Base-by-base conservation (phyloP, 108 stramenopile genomes). In the Skeletonema potamos region DNA sequence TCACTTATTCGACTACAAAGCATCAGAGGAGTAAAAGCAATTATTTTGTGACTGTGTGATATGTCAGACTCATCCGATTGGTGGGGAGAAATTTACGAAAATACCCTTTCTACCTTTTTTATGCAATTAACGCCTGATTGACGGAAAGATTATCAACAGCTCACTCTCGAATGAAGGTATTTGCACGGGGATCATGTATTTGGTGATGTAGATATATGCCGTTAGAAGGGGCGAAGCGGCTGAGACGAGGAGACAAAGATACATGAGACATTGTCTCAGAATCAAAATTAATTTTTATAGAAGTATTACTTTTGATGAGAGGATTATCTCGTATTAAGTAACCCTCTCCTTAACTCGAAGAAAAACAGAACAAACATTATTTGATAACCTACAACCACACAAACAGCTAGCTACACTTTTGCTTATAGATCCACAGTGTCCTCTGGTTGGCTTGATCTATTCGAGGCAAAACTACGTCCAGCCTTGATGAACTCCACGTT, bases 1-100 rank as follows among this genome's bases (percentile, higher is more conserved):
- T 37, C 97, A 95, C 72, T 62, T 99, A 29, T 92, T 91, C 74
- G 87, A 80, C 54, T 92, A 89, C 86, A 92, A 85, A 76, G 63
- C 84, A 58, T 72, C 77, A 13, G 59, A 79, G 22, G 77, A 72
- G 34, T 70, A 70, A 59, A 34, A 24, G 39, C 39, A 41, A 41
- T 41, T 15, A 41, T 10, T n/a, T 41, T 51, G 4, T 22, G 48
- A 18, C 20, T 51, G 48, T 51, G 48, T 51, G 48, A 9, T 51
- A 22, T 22, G 48, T 51, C 48, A 24, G 20, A 24, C 22, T 22
- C 22, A 51, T 51, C 22, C 48, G 22, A n/a, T 51, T 51, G 39
- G 39, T 15, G 39, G 39, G 15, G 48, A n/a, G 8, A 22, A 24
- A 51, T 51, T 51, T 51, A 51, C 48, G 48, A 51, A 51, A 51